Conservation (phyloP, 805 yeast genomes). For the Ogataea neopini region DNA sequence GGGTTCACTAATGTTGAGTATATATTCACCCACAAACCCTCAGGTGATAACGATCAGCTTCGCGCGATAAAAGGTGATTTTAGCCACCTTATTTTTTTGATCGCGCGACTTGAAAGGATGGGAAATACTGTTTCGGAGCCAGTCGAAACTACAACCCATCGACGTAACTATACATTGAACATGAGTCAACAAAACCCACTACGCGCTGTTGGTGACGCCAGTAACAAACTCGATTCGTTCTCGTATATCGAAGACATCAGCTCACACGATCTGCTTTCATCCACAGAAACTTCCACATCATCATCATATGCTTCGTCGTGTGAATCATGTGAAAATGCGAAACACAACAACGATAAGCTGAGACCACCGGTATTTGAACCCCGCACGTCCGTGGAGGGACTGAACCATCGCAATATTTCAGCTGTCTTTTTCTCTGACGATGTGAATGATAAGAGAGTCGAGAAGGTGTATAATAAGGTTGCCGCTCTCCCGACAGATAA, state of each 20-base stretch:
- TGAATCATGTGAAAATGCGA: constrained; percentile 11
- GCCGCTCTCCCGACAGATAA: too few species aligned
- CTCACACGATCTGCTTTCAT: constrained; percentile 11
- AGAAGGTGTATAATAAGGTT: constrained; percentile 27
- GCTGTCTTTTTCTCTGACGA: constrained; percentile 33
- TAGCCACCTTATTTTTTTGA: too few species aligned
- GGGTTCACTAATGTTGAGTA: too few species aligned
- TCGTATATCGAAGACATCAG: constrained; percentile 21
- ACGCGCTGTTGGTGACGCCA: not conserved
- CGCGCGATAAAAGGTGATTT: not conserved
- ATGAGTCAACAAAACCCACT: not conserved
- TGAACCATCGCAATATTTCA: constrained; percentile 21
- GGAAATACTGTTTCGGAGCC: constrained; percentile 1
- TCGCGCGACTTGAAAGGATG: not conserved
- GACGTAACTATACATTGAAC: not conserved
- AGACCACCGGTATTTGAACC: constrained; percentile 2
- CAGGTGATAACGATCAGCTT: too few species aligned
- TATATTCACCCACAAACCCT: too few species aligned
- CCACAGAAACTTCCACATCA: constrained; percentile 12
- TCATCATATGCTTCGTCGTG: constrained; percentile 16
- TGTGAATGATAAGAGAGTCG: constrained; percentile 22
- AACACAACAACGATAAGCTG: not conserved
- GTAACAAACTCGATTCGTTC: constrained; percentile 13
- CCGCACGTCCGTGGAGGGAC: not conserved
- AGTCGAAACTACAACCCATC: not conserved